Percentiles rank a stretch among this genome's conserved stretches.
Conservation (phyloP, 768 basidiomycete species). For the Termitomyces sp. region DNA sequence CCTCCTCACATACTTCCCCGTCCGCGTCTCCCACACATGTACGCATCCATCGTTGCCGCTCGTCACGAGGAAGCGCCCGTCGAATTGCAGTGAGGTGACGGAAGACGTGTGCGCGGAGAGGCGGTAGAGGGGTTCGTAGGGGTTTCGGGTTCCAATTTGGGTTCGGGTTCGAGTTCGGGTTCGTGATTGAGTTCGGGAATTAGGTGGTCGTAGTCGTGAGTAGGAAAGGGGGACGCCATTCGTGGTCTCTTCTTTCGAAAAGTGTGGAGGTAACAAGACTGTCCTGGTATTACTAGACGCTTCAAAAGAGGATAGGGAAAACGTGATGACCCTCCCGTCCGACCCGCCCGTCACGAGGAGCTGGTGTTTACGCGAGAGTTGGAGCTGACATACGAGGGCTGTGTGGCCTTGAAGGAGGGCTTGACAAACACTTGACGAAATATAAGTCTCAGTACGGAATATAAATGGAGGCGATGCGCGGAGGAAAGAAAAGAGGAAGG, state of each 20-base stretch:
- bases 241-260: too few relatives aligned
- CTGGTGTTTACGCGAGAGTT: conserved; percentile 50
- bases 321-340: conserved; percentile 61
- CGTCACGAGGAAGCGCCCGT: conserved; percentile 74
- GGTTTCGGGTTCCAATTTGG: neutral
- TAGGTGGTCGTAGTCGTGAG: neutral
- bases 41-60: conserved; percentile 86
- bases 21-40: conserved; percentile 61
- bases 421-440: conserved; percentile 54
- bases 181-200: neutral
- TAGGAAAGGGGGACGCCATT: neutral
- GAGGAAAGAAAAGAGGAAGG: neutral
- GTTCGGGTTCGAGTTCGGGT: conserved; percentile 5
- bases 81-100: conserved; percentile 85
- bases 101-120: conserved; percentile 87
- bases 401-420: conserved; percentile 90
- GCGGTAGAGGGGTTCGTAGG: conserved; percentile 46
- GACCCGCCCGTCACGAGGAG: conserved; percentile 81
- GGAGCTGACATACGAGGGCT: conserved; percentile 87
- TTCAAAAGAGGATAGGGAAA: neutral
- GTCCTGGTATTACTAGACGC: neutral
- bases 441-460: neutral
- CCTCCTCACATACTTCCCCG: conserved; percentile 64
- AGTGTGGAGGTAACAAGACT: neutral
- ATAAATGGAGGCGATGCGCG: neutral